Conservation (phyloP, 352 stramenopile genomes). For the Pythium sp. region DNA sequence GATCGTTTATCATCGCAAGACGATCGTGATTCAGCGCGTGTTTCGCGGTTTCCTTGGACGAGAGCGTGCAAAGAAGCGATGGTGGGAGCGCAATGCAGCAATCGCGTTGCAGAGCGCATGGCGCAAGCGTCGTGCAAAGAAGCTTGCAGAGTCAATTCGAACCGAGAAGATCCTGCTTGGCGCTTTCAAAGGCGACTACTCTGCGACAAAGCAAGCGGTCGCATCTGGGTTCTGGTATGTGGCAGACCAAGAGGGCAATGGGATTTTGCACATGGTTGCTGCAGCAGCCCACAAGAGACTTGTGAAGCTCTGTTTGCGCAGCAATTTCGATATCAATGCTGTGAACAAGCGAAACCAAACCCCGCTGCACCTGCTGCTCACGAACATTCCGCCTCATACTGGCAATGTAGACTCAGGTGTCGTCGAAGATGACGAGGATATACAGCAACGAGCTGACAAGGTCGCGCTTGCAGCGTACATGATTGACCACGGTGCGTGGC, state of each 20-base stretch:
- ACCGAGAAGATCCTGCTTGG: slow-evolving; percentile 62
- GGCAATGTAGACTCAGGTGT: neutral
- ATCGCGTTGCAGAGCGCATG: slow-evolving; percentile 56
- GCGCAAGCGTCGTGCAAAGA: slow-evolving; percentile 40
- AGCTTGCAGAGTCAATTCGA: slow-evolving; percentile 31
- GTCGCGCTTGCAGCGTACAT: slow-evolving; percentile 70
- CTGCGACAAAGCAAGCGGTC: slow-evolving; percentile 57
- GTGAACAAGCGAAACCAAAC: slow-evolving; percentile 57
- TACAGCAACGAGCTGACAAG: slow-evolving; percentile 31
- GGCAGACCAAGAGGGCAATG: slow-evolving; percentile 54
- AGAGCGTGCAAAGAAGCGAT: slow-evolving; percentile 30
- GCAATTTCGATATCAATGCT: slow-evolving; percentile 68
- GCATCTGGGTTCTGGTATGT: slow-evolving; percentile 46
- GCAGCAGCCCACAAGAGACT: slow-evolving; percentile 69
- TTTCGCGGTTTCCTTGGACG: slow-evolving; percentile 47
- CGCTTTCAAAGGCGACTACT: slow-evolving; percentile 76
- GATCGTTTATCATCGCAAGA: slow-evolving; percentile 38
- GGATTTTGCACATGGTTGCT: slow-evolving; percentile 68
- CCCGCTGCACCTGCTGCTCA: slow-evolving; percentile 69
- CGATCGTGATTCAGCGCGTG: slow-evolving; percentile 54
- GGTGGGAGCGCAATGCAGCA: slow-evolving; percentile 42
- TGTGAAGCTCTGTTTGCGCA: slow-evolving; percentile 80
- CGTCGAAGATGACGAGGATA: slow-evolving; percentile 11
- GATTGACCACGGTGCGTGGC: slow-evolving; percentile 84
- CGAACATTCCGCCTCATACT: slow-evolving; percentile 37